Evolutionary conservation across 164 flowering plant species (phyloP), one percentile per base, ranked within the genome.

Genomic region (Nymphaea colorata): DNA sequence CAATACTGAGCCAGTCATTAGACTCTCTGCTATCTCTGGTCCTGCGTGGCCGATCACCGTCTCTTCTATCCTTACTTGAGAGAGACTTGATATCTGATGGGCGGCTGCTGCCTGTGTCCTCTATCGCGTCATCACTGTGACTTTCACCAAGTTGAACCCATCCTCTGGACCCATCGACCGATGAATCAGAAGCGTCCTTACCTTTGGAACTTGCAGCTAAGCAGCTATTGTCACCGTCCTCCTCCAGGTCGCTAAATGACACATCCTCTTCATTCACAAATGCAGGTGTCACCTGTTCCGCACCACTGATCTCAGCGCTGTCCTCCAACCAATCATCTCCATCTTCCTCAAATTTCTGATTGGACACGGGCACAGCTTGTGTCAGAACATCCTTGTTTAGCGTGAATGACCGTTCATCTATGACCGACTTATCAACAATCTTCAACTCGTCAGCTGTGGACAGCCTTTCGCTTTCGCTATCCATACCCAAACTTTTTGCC

Each of bases 231-330:
- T 74, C 90, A 69, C 91, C 94, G 10, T 90, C 70, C 4, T 72
- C 92, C 75, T 94, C 98, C 55, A 94, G 95, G 78, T 94, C 98
- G 80, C 97, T 94, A 73, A 94, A 94, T 17, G 99, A 90, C 5
- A 94, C 85, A 69, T 90, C 97, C 51, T 94, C 99, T 14, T 83
- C 99, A 71, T 83, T 80, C 14, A 78, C 86, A 4, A 83, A 15
- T 36, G 75, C 76, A 61, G 80, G 67, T 4, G 72, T 62, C 14
- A 76, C 69, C 12, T 79, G 74, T 65, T 53, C 60, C 63, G 74
- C 82, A n/a, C 83, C 80, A 44, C 74, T 80, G 16, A 86, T 66
- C 17, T 91, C 91, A 15, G 76, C 73, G 67, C 83, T 86, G 4
- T 91, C 89, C 47, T 82, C 82, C 4, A 82, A 84, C 99, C 99